phyloP scores from a whole-genome alignment of 1,284 basidiomycete species.

The Austroboletus novae-zelandiae region DNA sequence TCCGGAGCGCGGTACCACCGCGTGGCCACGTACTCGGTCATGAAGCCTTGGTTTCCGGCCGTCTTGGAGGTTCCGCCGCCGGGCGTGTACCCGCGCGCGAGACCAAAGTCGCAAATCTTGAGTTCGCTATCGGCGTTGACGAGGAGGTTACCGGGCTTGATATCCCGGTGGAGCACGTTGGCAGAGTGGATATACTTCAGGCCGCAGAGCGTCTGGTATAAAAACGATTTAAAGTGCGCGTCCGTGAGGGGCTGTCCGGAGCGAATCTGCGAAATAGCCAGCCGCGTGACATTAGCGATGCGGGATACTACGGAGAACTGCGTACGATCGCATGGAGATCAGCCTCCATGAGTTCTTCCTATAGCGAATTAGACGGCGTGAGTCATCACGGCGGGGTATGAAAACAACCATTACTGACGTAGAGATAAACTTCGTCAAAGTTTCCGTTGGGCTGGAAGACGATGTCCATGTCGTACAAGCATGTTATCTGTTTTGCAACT shows the following conservation, averaged over 20 bases:
- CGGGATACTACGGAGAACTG: background rate
- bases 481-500: slow-evolving; percentile 62
- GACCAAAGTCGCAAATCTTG: slow-evolving; percentile 98
- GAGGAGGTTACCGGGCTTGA: slow-evolving; percentile 94
- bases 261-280: slow-evolving; percentile 89
- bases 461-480: slow-evolving; percentile 96
- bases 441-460: slow-evolving; percentile 85
- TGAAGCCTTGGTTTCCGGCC: slow-evolving; percentile 90
- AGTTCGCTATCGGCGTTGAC: slow-evolving; percentile 99
- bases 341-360: slow-evolving; percentile 99
- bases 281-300: too few species aligned
- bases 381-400: background rate
- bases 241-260: slow-evolving; percentile 97
- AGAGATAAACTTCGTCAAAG: slow-evolving; percentile 95
- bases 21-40: slow-evolving; percentile 98
- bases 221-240: slow-evolving; percentile 97
- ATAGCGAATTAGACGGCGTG: slow-evolving; percentile 2
- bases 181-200: slow-evolving; percentile 99
- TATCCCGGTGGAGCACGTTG: slow-evolving; percentile 95
- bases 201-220: slow-evolving; percentile 98
- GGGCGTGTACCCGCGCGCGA: slow-evolving; percentile 92
- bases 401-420: slow-evolving; percentile 48
- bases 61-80: slow-evolving; percentile 66
- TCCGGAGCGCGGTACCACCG: slow-evolving; percentile 41
- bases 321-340: slow-evolving; percentile 97